Evolutionary conservation across 1,139 yeast genomes (phyloP).

Genomic region (Geotrichum histeridarum): DNA sequence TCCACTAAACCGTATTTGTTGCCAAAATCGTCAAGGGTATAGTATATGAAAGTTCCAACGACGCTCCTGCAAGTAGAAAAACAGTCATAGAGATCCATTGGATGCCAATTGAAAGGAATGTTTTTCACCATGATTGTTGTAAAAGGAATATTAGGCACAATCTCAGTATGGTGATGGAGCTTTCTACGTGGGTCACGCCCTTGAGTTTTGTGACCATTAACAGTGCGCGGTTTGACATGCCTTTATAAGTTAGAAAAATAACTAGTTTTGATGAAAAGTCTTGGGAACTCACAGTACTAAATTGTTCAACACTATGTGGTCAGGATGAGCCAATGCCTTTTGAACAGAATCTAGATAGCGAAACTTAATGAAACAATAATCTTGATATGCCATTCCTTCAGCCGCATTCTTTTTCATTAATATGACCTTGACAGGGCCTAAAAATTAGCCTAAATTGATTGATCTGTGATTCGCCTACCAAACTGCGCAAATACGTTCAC

Average conservation of each 20-base stretch:
- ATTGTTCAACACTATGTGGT: constrained; percentile 3
- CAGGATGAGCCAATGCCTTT: constrained; percentile 9
- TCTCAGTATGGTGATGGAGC: neutral
- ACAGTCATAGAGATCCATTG: constrained; percentile 6
- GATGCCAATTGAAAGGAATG: constrained; percentile 5
- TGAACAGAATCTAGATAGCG: constrained; percentile 1
- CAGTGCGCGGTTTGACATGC: constrained; percentile 10
- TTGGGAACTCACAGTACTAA: constrained; percentile 1
- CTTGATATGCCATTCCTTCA: neutral
- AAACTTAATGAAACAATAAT: constrained; percentile 14
- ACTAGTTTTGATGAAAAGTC: neutral
- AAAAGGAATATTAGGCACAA: constrained; percentile 9
- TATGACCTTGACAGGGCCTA: constrained; percentile 9
- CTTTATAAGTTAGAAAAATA: neutral
- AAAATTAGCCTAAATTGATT: neutral
- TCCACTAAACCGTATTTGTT: constrained; percentile 12
- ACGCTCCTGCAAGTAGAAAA: constrained; percentile 10
- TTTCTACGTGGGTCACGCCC: neutral
- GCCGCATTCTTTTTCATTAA: constrained; percentile 8
- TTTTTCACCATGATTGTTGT: constrained; percentile 9
- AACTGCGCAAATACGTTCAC: constrained; percentile 10
- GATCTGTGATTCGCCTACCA: constrained; percentile 5
- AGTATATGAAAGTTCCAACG: constrained; percentile 14
- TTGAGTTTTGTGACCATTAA: neutral
- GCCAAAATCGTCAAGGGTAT: constrained; percentile 1